Evolutionary conservation across 2,329 filamentous ascomycete genomes (phyloP), one percentile per base, ranked within the genome.

Genomic region (Didymella glomerata): DNA sequence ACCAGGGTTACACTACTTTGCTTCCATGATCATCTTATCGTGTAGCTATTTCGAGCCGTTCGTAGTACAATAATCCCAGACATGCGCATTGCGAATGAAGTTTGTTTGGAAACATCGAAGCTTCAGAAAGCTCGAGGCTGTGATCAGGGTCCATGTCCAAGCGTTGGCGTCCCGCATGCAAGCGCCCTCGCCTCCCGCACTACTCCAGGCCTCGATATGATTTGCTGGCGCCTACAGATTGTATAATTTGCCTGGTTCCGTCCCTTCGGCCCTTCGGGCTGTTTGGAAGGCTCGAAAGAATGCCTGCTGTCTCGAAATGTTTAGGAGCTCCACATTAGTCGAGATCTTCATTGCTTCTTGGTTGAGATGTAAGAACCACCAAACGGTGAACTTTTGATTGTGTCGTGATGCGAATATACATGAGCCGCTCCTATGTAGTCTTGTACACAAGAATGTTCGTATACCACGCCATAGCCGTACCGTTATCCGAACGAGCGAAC

Each of bases 141-240:
- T 54, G 53, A 36, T 40, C 54, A 62, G 62, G 61, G 53, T 56
- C 53, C 40, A 40, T 20, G 61, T 63, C 64, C 49, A 61, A 58
- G 65, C 64, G 60, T 61, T 60, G 49, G 59, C 45, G 52, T 47
- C 52, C 47, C 48, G 48, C 52, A 47, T 54, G 52, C 57, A 67
- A 66, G 66, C 66, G 66, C 66, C 64, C 44, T 53, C 44, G 24
- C 22, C 20, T 46, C 53, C 30, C 44, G 49, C 54, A 45, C 34
- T 38, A 13, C 41, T 25, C 10, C 20, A 28, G n/a, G 14, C 49
- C 16, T 42, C 44, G 38, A 41, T 48, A 14, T 66, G 54, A 65
- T 62, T 60, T 48, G 53, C 55, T 52, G 56, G 48, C 51, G 57
- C 51, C 44, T 52, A 44, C 46, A 51, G 6, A 24, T 16, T 30